Conservation (phyloP, 2,329 filamentous ascomycete genomes). For the Fusarium sp. region DNA sequence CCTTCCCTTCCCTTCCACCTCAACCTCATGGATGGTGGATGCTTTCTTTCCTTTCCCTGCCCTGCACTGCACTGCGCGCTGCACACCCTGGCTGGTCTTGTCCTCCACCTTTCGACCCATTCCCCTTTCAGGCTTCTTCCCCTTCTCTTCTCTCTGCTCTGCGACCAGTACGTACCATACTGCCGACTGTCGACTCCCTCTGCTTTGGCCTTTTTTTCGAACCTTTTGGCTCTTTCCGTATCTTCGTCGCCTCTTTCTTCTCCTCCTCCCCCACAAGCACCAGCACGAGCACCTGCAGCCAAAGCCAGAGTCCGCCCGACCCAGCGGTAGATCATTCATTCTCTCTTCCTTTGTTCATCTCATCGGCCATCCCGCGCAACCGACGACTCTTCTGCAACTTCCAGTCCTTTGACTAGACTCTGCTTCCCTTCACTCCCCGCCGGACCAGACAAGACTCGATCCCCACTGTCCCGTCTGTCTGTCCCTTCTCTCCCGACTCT, state of each 20-base stretch:
- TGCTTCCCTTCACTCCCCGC: not conserved
- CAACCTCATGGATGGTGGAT: not conserved
- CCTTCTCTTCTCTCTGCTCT: constrained; percentile 34
- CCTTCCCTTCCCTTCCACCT: constrained; percentile 28
- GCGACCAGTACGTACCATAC: not conserved
- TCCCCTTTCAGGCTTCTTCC: constrained; percentile 39
- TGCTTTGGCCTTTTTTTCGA: constrained; percentile 41
- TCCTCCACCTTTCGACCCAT: constrained; percentile 29
- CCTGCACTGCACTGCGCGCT: not conserved
- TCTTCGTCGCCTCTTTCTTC: constrained; percentile 21
- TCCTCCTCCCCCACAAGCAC: constrained; percentile 23
- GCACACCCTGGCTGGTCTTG: constrained; percentile 2
- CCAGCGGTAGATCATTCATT: constrained; percentile 36
- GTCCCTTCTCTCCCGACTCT: constrained; percentile 4
- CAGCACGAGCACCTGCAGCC: constrained; percentile 4
- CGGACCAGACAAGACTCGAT: constrained; percentile 6
- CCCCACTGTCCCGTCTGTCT: constrained; percentile 2
- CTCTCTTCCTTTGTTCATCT: constrained; percentile 34
- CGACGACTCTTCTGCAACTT: constrained; percentile 15
- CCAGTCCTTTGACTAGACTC: not conserved
- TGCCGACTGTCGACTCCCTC: constrained; percentile 30
- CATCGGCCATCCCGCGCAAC: constrained; percentile 23
- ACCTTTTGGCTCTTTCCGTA: constrained; percentile 31
- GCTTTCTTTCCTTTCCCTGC: constrained; percentile 21
- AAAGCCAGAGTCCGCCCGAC: constrained; percentile 32